A percentile compares a stretch with the other conserved stretches of the same genome.
These are phyloP conservation scores for Trichoderma sp. DNA, from an alignment of 2,329 filamentous ascomycete species.

Conservation along the genomic window DNA sequence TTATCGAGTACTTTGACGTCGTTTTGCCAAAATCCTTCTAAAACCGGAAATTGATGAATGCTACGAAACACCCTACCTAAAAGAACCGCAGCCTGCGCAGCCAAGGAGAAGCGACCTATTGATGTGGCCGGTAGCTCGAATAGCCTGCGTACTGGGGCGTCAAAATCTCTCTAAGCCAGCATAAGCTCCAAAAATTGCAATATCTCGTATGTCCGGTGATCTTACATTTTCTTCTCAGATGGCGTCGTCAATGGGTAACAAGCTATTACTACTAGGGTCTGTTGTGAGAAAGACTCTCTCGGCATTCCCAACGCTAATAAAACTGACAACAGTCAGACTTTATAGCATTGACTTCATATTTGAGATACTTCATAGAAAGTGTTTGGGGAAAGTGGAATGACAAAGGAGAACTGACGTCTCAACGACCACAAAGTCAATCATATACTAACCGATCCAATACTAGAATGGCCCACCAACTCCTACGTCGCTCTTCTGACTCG, in stretches of 20 bases:
- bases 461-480: not conserved
- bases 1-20: not conserved
- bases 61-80: conserved; percentile 1
- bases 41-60: not conserved
- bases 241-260: not conserved
- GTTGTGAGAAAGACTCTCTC: not conserved
- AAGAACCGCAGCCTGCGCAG: not conserved
- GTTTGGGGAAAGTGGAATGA: not conserved
- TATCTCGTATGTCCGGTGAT: not conserved
- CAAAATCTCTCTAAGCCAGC: not conserved
- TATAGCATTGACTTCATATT: not conserved
- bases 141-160: not conserved
- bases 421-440: not conserved
- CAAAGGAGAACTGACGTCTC: not conserved
- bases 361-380: not conserved
- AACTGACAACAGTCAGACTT: not conserved
- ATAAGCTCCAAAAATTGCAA: not conserved
- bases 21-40: not conserved
- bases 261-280: not conserved
- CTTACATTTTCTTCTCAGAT: not conserved
- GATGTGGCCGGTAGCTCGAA: conserved; percentile 1
- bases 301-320: not conserved
- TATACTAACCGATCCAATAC: conserved; percentile 1
- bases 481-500: conserved; percentile 1
- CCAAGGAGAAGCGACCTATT: conserved; percentile 2